Evolutionary conservation across 2,329 filamentous ascomycete genomes (phyloP), one percentile per base, ranked within the genome.

Genomic region (Orbilia ellipsospora): DNA sequence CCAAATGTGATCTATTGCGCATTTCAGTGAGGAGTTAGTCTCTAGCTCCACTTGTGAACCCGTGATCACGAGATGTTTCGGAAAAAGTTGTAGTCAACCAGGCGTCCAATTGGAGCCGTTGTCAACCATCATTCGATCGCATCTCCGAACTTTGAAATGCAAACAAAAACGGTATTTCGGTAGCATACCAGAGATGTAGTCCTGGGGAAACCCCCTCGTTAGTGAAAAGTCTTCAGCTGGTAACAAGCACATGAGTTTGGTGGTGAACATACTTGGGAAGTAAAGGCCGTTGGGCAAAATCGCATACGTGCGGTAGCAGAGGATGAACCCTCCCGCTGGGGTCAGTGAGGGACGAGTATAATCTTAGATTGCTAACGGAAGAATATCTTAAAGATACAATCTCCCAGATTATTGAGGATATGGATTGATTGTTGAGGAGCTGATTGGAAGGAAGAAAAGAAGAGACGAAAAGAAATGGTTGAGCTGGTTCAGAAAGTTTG

Each of bases 211-310:
- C 3, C 1, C 78, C 79, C 77, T 77, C n/a, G 57, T 68, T 70
- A 70, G 54, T 57, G 61, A 67, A 54, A 70, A 57, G 62, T 72
- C 16, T 12, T 15, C 55, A 61, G 60, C 36, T 7, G 31, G 2
- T 36, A n/a, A 45, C 28, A 13, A n/a, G 44, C 5, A 48, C 36
- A 45, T 40, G 59, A 44, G 50, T 23, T 48, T 55, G 57, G 50
- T 48, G 26, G 75, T 79, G 75, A 60, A 83, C 86, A 77, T 90
- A 92, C 91, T 89, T 94, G 91, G 85, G 91, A 94, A 85, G 91
- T 94, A 87, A 93, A 94, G 84, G 90, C 88, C 84, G 91, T 92
- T 85, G 88, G 87, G 88, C 90, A 90, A 87, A 90, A 90, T 90
- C 90, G 91, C 91, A 93, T 93, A 90, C 90, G 90, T 87, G 89